Evolutionary conservation across 202 grass and related monocot genomes (phyloP), one percentile per base, ranked within the genome.

Genomic region (Miscanthus sacchariflorus): DNA sequence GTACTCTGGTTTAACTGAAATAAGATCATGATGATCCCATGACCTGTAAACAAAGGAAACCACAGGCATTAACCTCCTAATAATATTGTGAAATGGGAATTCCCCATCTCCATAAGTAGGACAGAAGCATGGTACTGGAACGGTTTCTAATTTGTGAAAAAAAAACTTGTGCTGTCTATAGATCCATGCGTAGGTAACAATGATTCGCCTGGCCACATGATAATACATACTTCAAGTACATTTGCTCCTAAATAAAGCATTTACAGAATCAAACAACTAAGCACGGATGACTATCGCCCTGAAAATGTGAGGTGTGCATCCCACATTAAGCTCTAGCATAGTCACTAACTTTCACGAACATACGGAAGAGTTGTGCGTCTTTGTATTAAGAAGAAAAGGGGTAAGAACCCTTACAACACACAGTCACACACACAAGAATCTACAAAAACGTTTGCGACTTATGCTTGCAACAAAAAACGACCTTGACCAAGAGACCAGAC

Each of bases 11-110:
- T 89, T 88, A 79, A 98, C 87, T 77, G 92, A 96, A 80, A 98
- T 86, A 74, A 98, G 84, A 76, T 98, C 96, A 87, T 96, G 92
- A 85, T 96, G 96, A 86, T 98, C 96, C 92, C 94, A 93, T 67
- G 93, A 90, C 96, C 96, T 98, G 87, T 39, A 85, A 83, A 71
- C 25, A 61, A 50, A 61, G 58, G 5, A 77, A 36, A 44, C 30
- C 5, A 17, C 9, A 59, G 43, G 12, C 9, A 30, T 72, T 50
- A 82, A 44, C 42, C 63, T 79, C 85, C 9, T 64, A 39, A 40
- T 70, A 39, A 40, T 48, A 82, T 27, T 50, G 12, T 59, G 59
- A 86, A 80, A 25, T 21, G 49, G 70, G 72, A 80, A 72, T 25
- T 84, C 1, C 2, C 10, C 10, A n/a, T 52, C 21, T 54, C 8